Evolutionary conservation across 208 protist genomes (phyloP), one percentile per base, ranked within the genome.

Genomic region (Balamuthia mandrillaris): DNA sequence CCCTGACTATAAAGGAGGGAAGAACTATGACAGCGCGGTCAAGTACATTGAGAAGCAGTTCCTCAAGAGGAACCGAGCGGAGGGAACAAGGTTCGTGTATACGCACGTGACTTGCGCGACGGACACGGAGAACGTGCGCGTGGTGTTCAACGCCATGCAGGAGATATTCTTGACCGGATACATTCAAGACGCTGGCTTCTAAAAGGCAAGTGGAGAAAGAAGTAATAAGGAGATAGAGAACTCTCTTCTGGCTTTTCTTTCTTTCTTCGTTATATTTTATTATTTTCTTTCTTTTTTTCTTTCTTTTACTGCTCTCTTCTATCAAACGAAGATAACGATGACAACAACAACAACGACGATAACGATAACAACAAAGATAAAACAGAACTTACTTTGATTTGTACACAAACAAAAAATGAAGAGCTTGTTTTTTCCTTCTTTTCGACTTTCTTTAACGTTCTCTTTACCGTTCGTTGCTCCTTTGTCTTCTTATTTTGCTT

Each of bases 21-120:
- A 75, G 10, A 56, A 84, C 41, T 92, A 84, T 52, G 86, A 90
- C 14, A 84, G 63, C 21, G 90, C 89, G n/a, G 68, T 66, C 12
- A 54, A 82, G 41, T 95, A 87, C 60, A 94, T 95, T 24, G 61
- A 83, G 29, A 63, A 93, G 41, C 77, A 86, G 68, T 95, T 94
- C 81, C 74, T 90, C 44, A 44, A 56, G 16, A 52, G 86, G 37
- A 94, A 92, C 81, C 70, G 82, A 5, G 85, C 74, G n/a, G 51
- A 37, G 6, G 49, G 81, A 45, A 87, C 54, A 37, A 90, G 92
- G 83, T 16, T 52, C 21, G 88, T 95, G 52, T 95, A 94, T 61
- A 58, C 90, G 14, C 91, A 95, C 42, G 63, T 91, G n/a, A 95
- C 93, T 0, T 95, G 93, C 83, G 93, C 93, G 1, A 95, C 93